phyloP scores from a whole-genome alignment of 495 filamentous ascomycete species.

The Neurospora tetraspora region DNA sequence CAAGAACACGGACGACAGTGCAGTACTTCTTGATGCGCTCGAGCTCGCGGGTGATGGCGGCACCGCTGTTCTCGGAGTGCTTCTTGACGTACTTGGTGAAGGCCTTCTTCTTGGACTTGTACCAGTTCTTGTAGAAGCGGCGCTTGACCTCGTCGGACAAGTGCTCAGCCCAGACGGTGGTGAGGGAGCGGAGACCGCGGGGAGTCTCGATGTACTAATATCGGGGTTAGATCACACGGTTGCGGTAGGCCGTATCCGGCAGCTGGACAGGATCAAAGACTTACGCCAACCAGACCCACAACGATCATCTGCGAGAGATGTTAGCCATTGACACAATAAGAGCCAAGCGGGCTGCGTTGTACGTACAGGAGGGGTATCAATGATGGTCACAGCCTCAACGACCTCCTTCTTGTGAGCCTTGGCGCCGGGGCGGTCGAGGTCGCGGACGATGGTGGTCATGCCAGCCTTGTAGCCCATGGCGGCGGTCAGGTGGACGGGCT shows the following conservation, averaged over 20 bases:
- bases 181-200: constrained; percentile 97
- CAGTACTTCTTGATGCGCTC: constrained; percentile 99
- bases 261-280: constrained; percentile 23
- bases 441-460: constrained; percentile 99
- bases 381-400: constrained; percentile 96
- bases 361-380: constrained; percentile 99
- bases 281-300: constrained; percentile 88
- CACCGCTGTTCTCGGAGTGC: constrained; percentile 83
- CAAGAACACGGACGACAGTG: constrained; percentile 97
- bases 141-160: constrained; percentile 96
- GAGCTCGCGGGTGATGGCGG: constrained; percentile 88
- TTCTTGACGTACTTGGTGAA: constrained; percentile 99
- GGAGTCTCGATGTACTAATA: constrained; percentile 91
- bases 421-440: constrained; percentile 97
- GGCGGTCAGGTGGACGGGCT: constrained; percentile 97
- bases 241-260: constrained; percentile 4
- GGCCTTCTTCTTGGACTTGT: constrained; percentile 99
- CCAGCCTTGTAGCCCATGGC: constrained; percentile 99
- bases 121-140: constrained; percentile 99
- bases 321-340: constrained; percentile 47
- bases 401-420: constrained; percentile 99
- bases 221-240: constrained; percentile 11
- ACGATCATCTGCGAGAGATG: constrained; percentile 78
- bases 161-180: constrained; percentile 99
- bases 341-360: constrained; percentile 56